These are phyloP conservation scores for Canna indica DNA, from an alignment of 176 grass and related monocot genomes.

Conservation along the genomic window DNA sequence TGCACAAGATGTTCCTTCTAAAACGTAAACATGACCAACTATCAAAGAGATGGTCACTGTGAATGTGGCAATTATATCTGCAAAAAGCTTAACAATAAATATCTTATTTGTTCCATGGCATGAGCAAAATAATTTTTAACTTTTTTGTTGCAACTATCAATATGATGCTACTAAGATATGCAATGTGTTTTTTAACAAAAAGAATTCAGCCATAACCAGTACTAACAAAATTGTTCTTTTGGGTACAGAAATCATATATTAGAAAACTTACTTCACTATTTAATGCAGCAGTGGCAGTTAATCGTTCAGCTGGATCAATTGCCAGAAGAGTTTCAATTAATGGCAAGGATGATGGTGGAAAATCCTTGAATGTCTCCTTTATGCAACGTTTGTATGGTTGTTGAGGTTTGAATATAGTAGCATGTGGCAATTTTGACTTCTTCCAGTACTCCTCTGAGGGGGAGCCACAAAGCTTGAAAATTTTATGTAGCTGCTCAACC, in stretches of 20 bases:
- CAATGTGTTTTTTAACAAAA: not conserved
- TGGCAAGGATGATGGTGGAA: conserved; percentile 13
- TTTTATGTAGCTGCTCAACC: conserved; percentile 18
- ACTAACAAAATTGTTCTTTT: not conserved
- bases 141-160: not conserved
- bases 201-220: not conserved
- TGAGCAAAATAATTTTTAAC: not conserved
- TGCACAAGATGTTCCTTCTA: not conserved
- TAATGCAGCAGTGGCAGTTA: conserved; percentile 12
- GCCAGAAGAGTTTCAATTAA: conserved; percentile 10
- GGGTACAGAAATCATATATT: not conserved
- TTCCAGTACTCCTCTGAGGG: conserved; percentile 18
- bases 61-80: not conserved
- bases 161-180: not conserved
- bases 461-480: conserved; percentile 18
- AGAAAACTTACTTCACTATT: conserved; percentile 5
- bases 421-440: conserved; percentile 20
- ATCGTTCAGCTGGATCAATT: conserved; percentile 12
- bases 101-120: not conserved
- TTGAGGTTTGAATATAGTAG: conserved; percentile 14
- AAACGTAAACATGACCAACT: not conserved
- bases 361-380: conserved; percentile 20
- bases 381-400: conserved; percentile 15
- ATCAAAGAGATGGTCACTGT: not conserved
- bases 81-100: not conserved